A percentile compares a stretch with the other conserved stretches of the same genome.
phyloP scores from a whole-genome alignment of 2,329 filamentous ascomycete species.

The Aureobasidium sp. region DNA sequence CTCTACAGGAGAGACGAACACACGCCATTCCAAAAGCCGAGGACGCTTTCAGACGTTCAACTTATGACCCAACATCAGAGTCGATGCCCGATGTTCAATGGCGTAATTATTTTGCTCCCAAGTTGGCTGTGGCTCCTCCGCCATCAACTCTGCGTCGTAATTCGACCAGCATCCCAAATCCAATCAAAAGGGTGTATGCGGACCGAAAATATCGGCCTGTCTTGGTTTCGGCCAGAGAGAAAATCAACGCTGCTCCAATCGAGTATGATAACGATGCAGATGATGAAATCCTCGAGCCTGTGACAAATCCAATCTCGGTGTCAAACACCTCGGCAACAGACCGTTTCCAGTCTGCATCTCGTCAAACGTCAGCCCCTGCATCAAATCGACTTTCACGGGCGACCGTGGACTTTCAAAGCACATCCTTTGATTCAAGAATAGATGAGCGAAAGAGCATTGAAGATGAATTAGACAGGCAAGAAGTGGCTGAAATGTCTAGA shows the following conservation, averaged over 20 bases:
- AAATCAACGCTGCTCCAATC: slow-evolving; percentile 21
- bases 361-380: not conserved
- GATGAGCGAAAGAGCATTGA: slow-evolving; percentile 4
- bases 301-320: not conserved
- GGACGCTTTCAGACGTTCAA: slow-evolving; percentile 13
- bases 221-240: slow-evolving; percentile 27
- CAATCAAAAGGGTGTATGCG: slow-evolving; percentile 31
- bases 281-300: not conserved
- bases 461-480: slow-evolving; percentile 3
- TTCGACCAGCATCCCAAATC: slow-evolving; percentile 32
- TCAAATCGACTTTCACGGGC: slow-evolving; percentile 1
- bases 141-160: slow-evolving; percentile 21
- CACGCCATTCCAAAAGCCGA: slow-evolving; percentile 6
- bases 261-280: slow-evolving; percentile 24
- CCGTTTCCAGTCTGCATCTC: not conserved
- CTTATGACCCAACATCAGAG: not conserved
- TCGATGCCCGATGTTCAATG: slow-evolving; percentile 22
- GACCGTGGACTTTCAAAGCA: slow-evolving; percentile 5
- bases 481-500: not conserved
- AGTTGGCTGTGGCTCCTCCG: slow-evolving; percentile 21
- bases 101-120: slow-evolving; percentile 31
- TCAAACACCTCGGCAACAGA: not conserved
- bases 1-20: slow-evolving; percentile 44
- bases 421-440: not conserved
- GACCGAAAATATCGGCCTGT: slow-evolving; percentile 31